phyloP scores from a whole-genome alignment of 371 early-diverging fungal species.

The Syncephalastrum racemosum region DNA sequence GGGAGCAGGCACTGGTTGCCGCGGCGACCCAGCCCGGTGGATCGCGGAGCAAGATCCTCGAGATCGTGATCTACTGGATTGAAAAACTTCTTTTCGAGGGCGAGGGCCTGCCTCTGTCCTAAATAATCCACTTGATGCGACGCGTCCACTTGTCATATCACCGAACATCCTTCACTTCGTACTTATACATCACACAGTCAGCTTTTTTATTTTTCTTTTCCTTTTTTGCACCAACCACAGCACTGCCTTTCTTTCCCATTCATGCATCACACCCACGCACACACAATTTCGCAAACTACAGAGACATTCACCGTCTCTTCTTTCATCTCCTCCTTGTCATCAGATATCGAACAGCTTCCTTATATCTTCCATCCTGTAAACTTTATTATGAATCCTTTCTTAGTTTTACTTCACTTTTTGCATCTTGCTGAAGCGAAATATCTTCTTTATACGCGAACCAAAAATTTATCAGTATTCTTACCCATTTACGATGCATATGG shows the following conservation, averaged over 20 bases:
- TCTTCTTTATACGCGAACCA: too few species aligned
- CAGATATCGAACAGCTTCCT: too few species aligned
- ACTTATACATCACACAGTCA: background rate
- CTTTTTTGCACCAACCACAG: constrained; percentile 3
- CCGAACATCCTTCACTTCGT: background rate
- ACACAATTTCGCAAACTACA: background rate
- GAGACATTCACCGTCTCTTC: background rate
- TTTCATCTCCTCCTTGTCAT: too few species aligned
- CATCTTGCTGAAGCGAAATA: too few species aligned
- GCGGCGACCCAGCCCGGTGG: constrained; percentile 34
- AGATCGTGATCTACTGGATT: constrained; percentile 49
- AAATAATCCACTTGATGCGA: constrained; percentile 10
- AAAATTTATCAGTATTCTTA: too few species aligned
- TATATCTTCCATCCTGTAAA: too few species aligned
- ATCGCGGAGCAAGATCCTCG: constrained; percentile 41
- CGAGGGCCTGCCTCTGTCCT: constrained; percentile 38
- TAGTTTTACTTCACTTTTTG: too few species aligned
- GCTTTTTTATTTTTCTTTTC: constrained; percentile 3
- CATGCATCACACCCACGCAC: background rate
- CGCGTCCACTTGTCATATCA: constrained; percentile 2
- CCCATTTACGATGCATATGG: too few species aligned
- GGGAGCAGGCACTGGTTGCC: constrained; percentile 40
- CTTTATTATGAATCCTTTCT: too few species aligned
- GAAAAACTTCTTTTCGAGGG: constrained; percentile 50
- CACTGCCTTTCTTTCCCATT: constrained; percentile 3